Percentiles rank a stretch among this genome's conserved stretches.
These are phyloP conservation scores for Metschnikowia lochheadii DNA, from an alignment of 805 yeast genomes.

Conservation along the genomic window DNA sequence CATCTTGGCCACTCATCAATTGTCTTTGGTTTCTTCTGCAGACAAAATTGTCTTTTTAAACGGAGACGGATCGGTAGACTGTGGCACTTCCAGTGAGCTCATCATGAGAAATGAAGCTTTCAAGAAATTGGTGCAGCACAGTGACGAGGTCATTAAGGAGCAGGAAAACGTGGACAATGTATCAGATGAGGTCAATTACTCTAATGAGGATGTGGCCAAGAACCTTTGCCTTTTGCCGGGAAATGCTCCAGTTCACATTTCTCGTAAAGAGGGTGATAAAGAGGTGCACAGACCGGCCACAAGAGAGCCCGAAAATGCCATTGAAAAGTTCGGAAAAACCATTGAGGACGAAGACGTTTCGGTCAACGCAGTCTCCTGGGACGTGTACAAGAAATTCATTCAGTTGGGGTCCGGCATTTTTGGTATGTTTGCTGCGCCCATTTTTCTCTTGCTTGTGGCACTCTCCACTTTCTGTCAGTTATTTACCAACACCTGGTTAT, in stretches of 20 bases:
- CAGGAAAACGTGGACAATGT: slow-evolving; percentile 29
- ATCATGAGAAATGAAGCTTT: slow-evolving; percentile 41
- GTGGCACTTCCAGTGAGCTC: slow-evolving; percentile 33
- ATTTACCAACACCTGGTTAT: slow-evolving; percentile 44
- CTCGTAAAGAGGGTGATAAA: not conserved
- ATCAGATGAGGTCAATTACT: slow-evolving; percentile 3
- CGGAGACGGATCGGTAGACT: slow-evolving; percentile 40
- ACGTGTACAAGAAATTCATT: slow-evolving; percentile 35
- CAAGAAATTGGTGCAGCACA: slow-evolving; percentile 47
- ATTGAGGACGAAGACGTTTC: slow-evolving; percentile 35
- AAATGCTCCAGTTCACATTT: not conserved
- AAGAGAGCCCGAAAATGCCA: not conserved
- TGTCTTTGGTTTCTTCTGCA: slow-evolving; percentile 35
- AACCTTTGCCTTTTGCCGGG: slow-evolving; percentile 11
- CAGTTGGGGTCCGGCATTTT: slow-evolving; percentile 36
- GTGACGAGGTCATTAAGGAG: slow-evolving; percentile 22
- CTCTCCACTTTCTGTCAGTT: slow-evolving; percentile 39
- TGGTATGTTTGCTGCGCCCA: slow-evolving; percentile 30
- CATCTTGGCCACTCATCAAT: slow-evolving; percentile 42
- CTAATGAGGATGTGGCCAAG: slow-evolving; percentile 5
- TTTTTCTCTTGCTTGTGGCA: slow-evolving; percentile 29
- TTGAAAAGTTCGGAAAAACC: slow-evolving; percentile 23
- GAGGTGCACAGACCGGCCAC: slow-evolving; percentile 6
- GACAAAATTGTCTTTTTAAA: slow-evolving; percentile 37
- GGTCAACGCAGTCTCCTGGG: slow-evolving; percentile 38